These are phyloP conservation scores for Kalmanozyma brasiliensis DNA, from an alignment of 1,284 basidiomycete species.

Conservation along the genomic window DNA sequence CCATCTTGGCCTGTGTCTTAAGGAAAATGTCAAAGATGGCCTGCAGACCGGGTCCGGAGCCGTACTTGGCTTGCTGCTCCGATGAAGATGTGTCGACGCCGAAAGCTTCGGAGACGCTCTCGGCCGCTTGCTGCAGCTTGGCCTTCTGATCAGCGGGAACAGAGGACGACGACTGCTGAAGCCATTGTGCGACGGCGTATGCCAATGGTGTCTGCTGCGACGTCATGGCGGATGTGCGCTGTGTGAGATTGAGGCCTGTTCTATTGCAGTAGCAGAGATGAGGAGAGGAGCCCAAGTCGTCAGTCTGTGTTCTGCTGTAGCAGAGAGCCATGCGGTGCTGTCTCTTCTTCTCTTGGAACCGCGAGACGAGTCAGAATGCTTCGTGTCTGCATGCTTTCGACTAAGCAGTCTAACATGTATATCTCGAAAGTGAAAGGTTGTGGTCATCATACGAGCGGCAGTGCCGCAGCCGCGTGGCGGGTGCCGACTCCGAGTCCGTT, in stretches of 20 bases:
- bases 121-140: constrained; percentile 52
- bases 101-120: constrained; percentile 50
- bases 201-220: constrained; percentile 52
- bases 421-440: constrained; percentile 50
- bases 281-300: neutral
- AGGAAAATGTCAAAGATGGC: constrained; percentile 67
- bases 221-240: constrained; percentile 15
- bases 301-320: constrained; percentile 2
- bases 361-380: constrained; percentile 32
- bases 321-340: neutral
- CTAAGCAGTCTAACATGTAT: constrained; percentile 57
- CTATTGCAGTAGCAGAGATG: constrained; percentile 1
- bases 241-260: neutral
- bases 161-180: constrained; percentile 42
- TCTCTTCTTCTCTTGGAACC: neutral
- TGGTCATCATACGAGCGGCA: constrained; percentile 40
- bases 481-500: no score
- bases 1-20: constrained; percentile 66
- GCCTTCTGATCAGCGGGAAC: constrained; percentile 37
- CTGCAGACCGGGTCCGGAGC: constrained; percentile 60
- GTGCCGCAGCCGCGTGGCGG: no score
- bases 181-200: constrained; percentile 61
- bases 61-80: constrained; percentile 53
- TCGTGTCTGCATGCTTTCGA: constrained; percentile 39
- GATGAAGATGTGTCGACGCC: constrained; percentile 49